Percentiles rank a stretch among this genome's conserved stretches.
Evolutionary conservation across 2,329 filamentous ascomycete genomes (phyloP).

Genomic region (Penicillium sp.): DNA sequence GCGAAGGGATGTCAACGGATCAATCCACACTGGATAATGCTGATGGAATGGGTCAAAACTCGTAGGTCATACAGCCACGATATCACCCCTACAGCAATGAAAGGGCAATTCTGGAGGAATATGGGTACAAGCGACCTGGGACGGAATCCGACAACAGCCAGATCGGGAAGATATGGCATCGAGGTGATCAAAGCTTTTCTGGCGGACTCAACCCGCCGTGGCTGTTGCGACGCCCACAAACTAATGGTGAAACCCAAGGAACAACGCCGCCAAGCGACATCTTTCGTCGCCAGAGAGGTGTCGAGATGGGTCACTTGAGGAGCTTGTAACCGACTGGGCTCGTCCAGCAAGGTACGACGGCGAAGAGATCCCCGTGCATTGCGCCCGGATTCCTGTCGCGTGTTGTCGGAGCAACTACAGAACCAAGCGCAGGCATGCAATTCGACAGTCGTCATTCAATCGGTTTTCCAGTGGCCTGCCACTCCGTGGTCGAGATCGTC

Average conservation of each 20-base stretch:
- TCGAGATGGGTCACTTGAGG: background rate
- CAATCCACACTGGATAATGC: background rate
- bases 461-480: constrained; percentile 86
- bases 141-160: background rate
- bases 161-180: background rate
- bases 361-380: background rate
- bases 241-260: background rate
- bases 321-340: background rate
- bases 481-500: constrained; percentile 67
- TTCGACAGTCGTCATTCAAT: constrained; percentile 52
- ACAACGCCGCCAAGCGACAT: background rate
- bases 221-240: background rate
- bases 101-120: background rate
- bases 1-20: background rate
- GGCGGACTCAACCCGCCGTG: background rate
- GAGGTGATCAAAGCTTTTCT: background rate
- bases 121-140: background rate
- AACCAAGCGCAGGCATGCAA: background rate
- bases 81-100: constrained; percentile 2
- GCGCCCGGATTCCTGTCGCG: background rate
- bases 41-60: background rate
- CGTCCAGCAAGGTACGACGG: background rate
- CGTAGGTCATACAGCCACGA: background rate
- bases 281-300: background rate
- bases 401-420: background rate